Percentiles rank a stretch among this genome's conserved stretches.
phyloP scores from a whole-genome alignment of 2,329 filamentous ascomycete species.

The Xylaria sp. region DNA sequence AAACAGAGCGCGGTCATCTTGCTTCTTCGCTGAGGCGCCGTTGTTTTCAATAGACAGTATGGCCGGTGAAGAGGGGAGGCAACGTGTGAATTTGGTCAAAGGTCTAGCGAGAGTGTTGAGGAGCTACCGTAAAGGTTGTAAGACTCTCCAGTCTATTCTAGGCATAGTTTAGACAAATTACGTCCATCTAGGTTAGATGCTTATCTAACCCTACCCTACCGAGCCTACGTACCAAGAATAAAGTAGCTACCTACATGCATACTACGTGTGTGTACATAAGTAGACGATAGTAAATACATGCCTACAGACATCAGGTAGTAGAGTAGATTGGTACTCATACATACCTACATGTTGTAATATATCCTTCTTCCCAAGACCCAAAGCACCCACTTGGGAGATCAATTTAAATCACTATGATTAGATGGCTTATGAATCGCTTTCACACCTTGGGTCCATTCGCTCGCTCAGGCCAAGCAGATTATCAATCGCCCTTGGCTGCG shows the following conservation, averaged over 20 bases:
- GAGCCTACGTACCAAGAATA: neutral
- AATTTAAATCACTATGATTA: neutral
- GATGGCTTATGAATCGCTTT: neutral
- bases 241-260: neutral
- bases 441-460: neutral
- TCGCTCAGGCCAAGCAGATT: neutral
- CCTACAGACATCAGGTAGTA: neutral
- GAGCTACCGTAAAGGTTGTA: neutral
- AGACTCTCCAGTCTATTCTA: neutral
- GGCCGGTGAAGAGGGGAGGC: neutral
- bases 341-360: neutral
- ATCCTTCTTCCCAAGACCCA: neutral
- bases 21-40: constrained; percentile 4
- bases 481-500: neutral
- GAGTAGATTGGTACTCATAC: neutral
- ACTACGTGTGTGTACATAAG: neutral
- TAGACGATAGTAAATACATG: too few species aligned
- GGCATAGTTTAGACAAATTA: neutral
- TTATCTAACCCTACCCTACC: neutral
- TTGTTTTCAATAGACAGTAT: constrained; percentile 9
- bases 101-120: neutral
- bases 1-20: neutral
- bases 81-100: too few species aligned
- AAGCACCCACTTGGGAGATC: neutral
- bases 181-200: neutral